Conservation (phyloP, 148 eudicot genomes). For the Drosera capensis region DNA sequence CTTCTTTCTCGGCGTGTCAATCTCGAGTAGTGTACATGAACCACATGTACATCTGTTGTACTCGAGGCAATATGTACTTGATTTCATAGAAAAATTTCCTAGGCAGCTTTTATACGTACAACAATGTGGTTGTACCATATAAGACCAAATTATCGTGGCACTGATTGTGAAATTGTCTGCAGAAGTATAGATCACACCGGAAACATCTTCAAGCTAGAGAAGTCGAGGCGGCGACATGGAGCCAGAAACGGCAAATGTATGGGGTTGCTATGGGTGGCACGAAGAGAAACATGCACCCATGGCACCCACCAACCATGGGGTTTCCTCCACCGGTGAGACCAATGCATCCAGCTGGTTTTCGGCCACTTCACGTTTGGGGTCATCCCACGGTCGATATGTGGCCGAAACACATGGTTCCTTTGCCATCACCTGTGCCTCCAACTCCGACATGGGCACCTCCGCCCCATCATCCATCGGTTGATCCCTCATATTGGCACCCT, state of each 20-base stretch:
- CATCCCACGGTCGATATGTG: neutral
- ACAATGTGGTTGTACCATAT: neutral
- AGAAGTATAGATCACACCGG: conserved; percentile 89
- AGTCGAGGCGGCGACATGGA: conserved; percentile 87
- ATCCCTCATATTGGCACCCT: neutral
- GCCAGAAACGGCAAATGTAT: conserved; percentile 62
- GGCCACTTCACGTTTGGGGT: neutral
- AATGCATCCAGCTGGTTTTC: neutral
- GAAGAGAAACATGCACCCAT: conserved; percentile 19
- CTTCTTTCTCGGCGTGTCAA: too few relatives aligned
- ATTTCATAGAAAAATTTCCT: too few relatives aligned
- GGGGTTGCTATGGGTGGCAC: conserved; percentile 24
- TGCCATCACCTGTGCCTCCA: neutral
- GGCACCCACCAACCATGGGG: neutral
- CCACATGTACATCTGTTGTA: too few relatives aligned
- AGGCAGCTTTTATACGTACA: too few relatives aligned
- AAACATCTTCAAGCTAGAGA: conserved; percentile 80
- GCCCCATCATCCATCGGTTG: neutral
- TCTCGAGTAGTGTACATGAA: too few relatives aligned
- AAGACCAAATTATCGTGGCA: neutral
- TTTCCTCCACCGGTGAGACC: neutral
- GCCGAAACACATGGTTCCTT: too few relatives aligned
- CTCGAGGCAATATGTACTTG: too few relatives aligned
- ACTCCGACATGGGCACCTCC: neutral
- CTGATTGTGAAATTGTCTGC: conserved; percentile 5